These are phyloP conservation scores for Alloascoidea africana DNA, from an alignment of 805 yeast species.

Conservation along the genomic window DNA sequence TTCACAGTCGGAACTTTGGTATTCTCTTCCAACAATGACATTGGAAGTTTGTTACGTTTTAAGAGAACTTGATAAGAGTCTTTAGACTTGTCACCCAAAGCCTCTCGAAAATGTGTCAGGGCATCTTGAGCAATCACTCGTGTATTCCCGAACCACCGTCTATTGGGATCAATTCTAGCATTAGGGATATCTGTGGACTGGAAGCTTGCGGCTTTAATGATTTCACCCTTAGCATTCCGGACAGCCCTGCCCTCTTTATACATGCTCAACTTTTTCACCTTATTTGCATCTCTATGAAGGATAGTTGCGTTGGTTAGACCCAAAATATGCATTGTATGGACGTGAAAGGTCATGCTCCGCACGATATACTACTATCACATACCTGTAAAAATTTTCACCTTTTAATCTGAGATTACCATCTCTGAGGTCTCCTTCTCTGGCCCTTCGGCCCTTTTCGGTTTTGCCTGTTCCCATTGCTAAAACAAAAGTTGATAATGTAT, in stretches of 20 bases:
- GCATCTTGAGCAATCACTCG: constrained; percentile 97
- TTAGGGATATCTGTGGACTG: constrained; percentile 79
- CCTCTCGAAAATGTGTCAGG: constrained; percentile 82
- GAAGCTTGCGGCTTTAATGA: constrained; percentile 72
- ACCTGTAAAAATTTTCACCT: constrained; percentile 87
- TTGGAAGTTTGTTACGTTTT: constrained; percentile 84
- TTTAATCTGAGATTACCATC: constrained; percentile 89
- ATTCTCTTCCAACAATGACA: constrained; percentile 85
- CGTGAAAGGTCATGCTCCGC: no score
- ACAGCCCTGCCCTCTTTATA: constrained; percentile 83
- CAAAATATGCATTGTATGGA: no score
- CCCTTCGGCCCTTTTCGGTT: constrained; percentile 80
- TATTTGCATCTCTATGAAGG: constrained; percentile 61
- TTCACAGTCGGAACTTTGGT: constrained; percentile 60
- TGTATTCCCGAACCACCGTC: constrained; percentile 96
- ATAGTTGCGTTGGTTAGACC: constrained; percentile 4
- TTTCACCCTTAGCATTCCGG: constrained; percentile 77
- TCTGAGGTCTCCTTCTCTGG: constrained; percentile 64
- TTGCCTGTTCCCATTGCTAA: constrained; percentile 76
- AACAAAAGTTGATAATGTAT: neutral
- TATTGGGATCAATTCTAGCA: constrained; percentile 91
- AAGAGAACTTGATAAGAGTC: constrained; percentile 79
- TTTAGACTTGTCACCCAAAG: constrained; percentile 71
- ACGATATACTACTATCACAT: no score
- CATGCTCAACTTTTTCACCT: constrained; percentile 82